Base-by-base conservation (phyloP, 352 stramenopile genomes). In the Globisporangium barbulae region DNA sequence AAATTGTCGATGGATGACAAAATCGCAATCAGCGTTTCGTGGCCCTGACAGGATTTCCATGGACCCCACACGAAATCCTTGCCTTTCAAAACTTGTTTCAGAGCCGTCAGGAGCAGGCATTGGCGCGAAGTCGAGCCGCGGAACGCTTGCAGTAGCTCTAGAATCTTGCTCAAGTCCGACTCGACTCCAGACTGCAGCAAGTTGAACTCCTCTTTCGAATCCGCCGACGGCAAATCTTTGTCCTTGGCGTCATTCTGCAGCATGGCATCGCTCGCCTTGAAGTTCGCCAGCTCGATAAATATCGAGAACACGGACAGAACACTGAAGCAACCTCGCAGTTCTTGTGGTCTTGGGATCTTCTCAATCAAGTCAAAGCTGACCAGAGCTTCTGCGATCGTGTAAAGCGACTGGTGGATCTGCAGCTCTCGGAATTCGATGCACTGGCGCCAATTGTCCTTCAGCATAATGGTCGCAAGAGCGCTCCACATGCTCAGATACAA, bases 11-110 rank as follows among this genome's bases (percentile, higher is more conserved):
- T 57, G 2, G 84, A 85, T 5, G 81, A 91, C 21, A 93, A 37
- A 8, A 90, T 44, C 12, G 84, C 74, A 30, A 90, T 60, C 10
- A 93, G 48, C 4, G 81, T 84, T 59, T 89, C 80, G 39, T 87
- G 73, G 8, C 79, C 84, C 54, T 90, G 80, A 10, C 78, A 88
- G 0, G 42, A 68, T 39, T 66, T 73, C 80, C 81, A 90, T 7
- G 79, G 65, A 13, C 63, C 41, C 63, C 72, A 82, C 50, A 85
- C 68, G 37, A 79, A 70, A 12, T 50, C 44, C 4, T 67, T 66
- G 21, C 78, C 79, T 53, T 68, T 67, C 0, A 90, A 59, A 69
- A 88, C 79, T 13, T 78, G 66, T 49, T 75, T 78, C 17, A 90
- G 69, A 15, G 78, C 58, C 4, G 68, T 62, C 5, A 92, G 42